These are phyloP conservation scores for Penicillium mononematosum DNA, from an alignment of 495 filamentous ascomycete genomes.

Conservation along the genomic window DNA sequence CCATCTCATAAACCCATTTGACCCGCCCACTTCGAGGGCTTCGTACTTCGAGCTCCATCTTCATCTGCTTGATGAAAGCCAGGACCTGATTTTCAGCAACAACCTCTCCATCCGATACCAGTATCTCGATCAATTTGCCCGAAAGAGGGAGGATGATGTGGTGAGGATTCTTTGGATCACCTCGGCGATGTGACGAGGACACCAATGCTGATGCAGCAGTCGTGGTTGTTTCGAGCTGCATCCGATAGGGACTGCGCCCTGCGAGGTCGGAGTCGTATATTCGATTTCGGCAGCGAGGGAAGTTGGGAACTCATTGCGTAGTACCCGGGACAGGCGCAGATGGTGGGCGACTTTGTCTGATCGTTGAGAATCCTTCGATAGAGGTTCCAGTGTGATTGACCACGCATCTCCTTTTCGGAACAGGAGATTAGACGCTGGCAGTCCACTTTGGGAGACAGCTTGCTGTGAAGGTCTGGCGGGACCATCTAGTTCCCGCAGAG, in stretches of 20 bases:
- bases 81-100: slow-evolving; percentile 54
- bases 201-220: slow-evolving; percentile 48
- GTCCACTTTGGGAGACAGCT: slow-evolving; percentile 4
- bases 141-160: slow-evolving; percentile 59
- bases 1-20: slow-evolving; percentile 55
- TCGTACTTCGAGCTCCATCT: slow-evolving; percentile 64
- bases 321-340: slow-evolving; percentile 51
- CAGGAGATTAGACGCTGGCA: slow-evolving; percentile 39
- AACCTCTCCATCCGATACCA: slow-evolving; percentile 53
- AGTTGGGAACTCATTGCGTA: slow-evolving; percentile 58
- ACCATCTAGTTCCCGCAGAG: slow-evolving; percentile 2
- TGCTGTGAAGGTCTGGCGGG: slow-evolving; percentile 8
- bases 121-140: slow-evolving; percentile 57
- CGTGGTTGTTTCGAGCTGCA: slow-evolving; percentile 48
- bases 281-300: slow-evolving; percentile 54
- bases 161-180: slow-evolving; percentile 48
- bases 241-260: slow-evolving; percentile 35
- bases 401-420: slow-evolving; percentile 59
- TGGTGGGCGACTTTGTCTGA: slow-evolving; percentile 35
- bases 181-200: slow-evolving; percentile 50
- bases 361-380: slow-evolving; percentile 13
- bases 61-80: slow-evolving; percentile 66
- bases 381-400: slow-evolving; percentile 48
- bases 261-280: slow-evolving; percentile 47
- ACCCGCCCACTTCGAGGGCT: slow-evolving; percentile 48